phyloP scores from a whole-genome alignment of 2,329 filamentous ascomycete genomes.

The Leptographium wingfieldii region DNA sequence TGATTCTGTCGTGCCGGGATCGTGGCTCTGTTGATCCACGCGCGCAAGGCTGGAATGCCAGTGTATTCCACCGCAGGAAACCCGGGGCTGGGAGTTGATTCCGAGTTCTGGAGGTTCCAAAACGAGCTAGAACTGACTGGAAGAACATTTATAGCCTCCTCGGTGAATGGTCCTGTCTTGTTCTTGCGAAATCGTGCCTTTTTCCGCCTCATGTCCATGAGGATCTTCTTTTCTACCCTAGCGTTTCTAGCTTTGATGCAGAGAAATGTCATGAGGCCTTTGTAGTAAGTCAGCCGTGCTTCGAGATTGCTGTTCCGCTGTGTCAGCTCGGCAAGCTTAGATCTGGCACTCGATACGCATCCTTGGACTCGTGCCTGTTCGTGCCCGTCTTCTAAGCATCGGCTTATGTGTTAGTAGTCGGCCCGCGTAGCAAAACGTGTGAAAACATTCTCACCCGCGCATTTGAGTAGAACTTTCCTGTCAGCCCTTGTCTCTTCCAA shows the following conservation, averaged over 20 bases:
- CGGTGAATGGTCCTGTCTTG: neutral
- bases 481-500: neutral
- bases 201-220: neutral
- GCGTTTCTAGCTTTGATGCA: neutral
- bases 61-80: neutral
- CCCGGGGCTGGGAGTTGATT: neutral
- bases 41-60: slow-evolving; percentile 4
- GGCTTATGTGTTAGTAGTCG: neutral
- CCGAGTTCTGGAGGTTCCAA: neutral
- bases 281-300: neutral
- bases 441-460: too few relatives aligned
- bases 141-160: neutral
- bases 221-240: neutral
- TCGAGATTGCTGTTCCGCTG: neutral
- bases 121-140: slow-evolving; percentile 5
- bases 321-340: neutral
- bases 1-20: slow-evolving; percentile 2
- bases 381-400: neutral
- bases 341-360: neutral
- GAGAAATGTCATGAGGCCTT: neutral
- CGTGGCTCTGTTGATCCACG: slow-evolving; percentile 5
- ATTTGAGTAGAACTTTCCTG: neutral
- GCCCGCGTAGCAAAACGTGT: too few relatives aligned
- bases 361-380: neutral
- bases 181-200: neutral